Conservation (phyloP, 2,329 filamentous ascomycete species). For the Colletotrichum plurivorum region DNA sequence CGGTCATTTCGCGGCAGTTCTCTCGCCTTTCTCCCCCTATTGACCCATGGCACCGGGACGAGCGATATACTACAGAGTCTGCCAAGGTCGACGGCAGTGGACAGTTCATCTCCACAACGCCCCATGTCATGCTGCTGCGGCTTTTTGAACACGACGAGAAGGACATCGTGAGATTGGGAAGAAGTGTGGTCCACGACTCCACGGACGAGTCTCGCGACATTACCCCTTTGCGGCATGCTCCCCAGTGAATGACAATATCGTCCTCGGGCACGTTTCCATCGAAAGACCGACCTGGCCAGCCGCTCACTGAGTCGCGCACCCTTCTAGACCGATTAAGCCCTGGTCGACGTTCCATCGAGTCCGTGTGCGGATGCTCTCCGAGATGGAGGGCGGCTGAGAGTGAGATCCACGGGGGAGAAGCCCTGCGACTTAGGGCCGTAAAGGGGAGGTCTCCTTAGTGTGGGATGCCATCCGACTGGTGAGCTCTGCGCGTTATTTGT, state of each 20-base stretch:
- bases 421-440: background rate
- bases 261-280: slow-evolving; percentile 19
- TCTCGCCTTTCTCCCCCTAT: slow-evolving; percentile 20
- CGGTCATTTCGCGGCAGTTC: slow-evolving; percentile 15
- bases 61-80: slow-evolving; percentile 7
- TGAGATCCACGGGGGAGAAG: slow-evolving; percentile 17
- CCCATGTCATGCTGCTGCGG: background rate
- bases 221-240: background rate
- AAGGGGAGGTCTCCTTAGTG: background rate
- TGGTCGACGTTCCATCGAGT: slow-evolving; percentile 32
- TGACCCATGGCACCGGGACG: slow-evolving; percentile 3
- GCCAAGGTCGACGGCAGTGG: slow-evolving; percentile 22
- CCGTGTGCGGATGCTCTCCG: slow-evolving; percentile 26
- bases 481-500: background rate
- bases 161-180: slow-evolving; percentile 1
- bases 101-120: slow-evolving; percentile 13
- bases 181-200: background rate
- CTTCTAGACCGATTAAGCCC: slow-evolving; percentile 16
- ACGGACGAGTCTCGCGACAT: background rate
- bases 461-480: slow-evolving; percentile 5
- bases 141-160: background rate
- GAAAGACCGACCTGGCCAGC: slow-evolving; percentile 23
- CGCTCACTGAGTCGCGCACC: slow-evolving; percentile 18
- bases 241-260: background rate
- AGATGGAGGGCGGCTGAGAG: background rate